These are phyloP conservation scores for Aschersonia sp. DNA, from an alignment of 2,329 filamentous ascomycete species.

Conservation along the genomic window DNA sequence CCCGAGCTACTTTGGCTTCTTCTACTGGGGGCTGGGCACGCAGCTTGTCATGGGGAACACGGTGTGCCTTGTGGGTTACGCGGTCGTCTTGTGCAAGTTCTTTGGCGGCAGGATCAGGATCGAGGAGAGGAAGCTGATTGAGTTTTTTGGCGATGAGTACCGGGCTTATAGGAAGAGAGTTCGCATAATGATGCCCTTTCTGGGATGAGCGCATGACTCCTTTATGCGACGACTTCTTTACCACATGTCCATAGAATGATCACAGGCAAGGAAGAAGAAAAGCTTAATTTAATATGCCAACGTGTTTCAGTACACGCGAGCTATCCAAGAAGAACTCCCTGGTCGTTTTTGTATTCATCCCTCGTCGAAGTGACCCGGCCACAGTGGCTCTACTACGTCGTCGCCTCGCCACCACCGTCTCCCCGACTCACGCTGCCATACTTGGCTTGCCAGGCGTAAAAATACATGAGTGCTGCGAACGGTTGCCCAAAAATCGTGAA, in stretches of 20 bases:
- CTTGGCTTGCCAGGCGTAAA: slow-evolving; percentile 97
- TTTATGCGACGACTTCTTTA: background rate
- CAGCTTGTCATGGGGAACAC: slow-evolving; percentile 80
- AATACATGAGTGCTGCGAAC: slow-evolving; percentile 81
- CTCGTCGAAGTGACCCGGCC: background rate
- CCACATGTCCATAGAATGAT: background rate
- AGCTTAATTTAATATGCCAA: too few species aligned
- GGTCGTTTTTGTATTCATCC: background rate
- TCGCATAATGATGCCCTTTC: slow-evolving; percentile 66
- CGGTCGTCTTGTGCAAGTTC: slow-evolving; percentile 68
- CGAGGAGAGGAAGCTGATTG: slow-evolving; percentile 64
- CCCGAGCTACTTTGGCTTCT: slow-evolving; percentile 95
- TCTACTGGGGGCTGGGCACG: slow-evolving; percentile 94
- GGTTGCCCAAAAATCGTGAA: slow-evolving; percentile 95
- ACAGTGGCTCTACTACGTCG: background rate
- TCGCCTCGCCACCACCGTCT: slow-evolving; percentile 5
- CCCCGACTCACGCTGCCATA: slow-evolving; percentile 64
- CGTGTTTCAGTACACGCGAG: too few species aligned
- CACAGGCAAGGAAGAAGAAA: background rate
- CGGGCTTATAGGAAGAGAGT: slow-evolving; percentile 56
- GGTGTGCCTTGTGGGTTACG: slow-evolving; percentile 62
- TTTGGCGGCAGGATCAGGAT: slow-evolving; percentile 59
- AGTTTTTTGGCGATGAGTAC: slow-evolving; percentile 80
- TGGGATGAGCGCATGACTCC: slow-evolving; percentile 9
- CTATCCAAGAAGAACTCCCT: too few species aligned